Base-by-base conservation (phyloP, 2,329 filamentous ascomycete genomes). In the Coniochaeta pulveracea region DNA sequence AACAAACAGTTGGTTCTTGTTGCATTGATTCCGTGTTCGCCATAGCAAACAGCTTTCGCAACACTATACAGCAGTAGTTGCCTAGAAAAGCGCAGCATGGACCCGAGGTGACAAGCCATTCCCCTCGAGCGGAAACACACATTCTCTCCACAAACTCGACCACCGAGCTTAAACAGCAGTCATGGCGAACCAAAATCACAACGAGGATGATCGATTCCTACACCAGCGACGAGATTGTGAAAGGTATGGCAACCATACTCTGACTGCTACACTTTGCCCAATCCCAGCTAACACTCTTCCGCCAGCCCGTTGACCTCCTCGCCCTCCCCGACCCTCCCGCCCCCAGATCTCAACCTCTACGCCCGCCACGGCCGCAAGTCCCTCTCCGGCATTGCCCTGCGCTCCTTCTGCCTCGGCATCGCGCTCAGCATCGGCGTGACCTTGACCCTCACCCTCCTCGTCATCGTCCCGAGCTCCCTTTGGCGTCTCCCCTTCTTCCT, bases 401-500 rank as follows among this genome's bases (percentile, higher is more conserved):
- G 72, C 23, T 64, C 73, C 19, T 74, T 75, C 44, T 61, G 59
- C 38, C 63, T 77, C 24, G 69, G 72, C 34, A 47, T 54, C 21
- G 42, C 56, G 12, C 48, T 68, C n/a, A 50, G 63, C 10, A 32
- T 51, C 10, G 54, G 56, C 26, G 43, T 56, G 29, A 37, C 57
- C 29, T 34, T 53, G 22, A 50, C 58, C 33, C 23, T 46, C 9
- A 34, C 46, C 28, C 46, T 59, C 34, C 45, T 64, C 10, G 11
- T 53, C 26, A 45, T 52, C 36, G 60, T 59, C 5, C 40, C 54
- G 10, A 63, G 58, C 21, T 64, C 69, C 15, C 55, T 71, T 36
- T 80, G 75, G 75, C 72, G 76, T 36, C 52, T 71, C 6, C 70
- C 74, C 19, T 75, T 79, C 52, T 89, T 89, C 60, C 49, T 80